Base-by-base conservation (phyloP, 768 basidiomycete genomes). In the Sistotremastrum niveocremeum region DNA sequence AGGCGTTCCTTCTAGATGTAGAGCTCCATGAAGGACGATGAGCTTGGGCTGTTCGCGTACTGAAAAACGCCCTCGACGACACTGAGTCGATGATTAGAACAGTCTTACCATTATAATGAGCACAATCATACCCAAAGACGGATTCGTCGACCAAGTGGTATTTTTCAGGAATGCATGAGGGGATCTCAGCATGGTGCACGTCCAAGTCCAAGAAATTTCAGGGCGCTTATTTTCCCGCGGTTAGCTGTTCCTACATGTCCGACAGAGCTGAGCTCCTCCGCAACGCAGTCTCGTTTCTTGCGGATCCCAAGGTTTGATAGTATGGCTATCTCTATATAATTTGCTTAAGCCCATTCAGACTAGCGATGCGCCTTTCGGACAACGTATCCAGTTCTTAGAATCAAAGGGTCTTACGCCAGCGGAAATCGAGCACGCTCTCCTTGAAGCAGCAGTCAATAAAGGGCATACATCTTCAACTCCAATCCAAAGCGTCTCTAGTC, bases 311-410 rank as follows among this genome's bases (percentile, higher is more conserved):
- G 65, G 90, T 81, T 7, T 5, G 6, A 39, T 31, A n/a, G 39
- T 36, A 7, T 28, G 31, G 4, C 42, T 6, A 5, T 37, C n/a
- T 4, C 45, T 5, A 3, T 34, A 28, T 3, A 7, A 6, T 3
- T 4, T 6, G n/a, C 9, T 12, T 31, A 9, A 6, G 31, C 10
- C n/a, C 2, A 47, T 44, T 46, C 53, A 94, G 89, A 72, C 83
- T 0, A 80, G 83, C 56, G 67, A 79, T 34, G 85, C 90, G 3
- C 71, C 89, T 2, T 64, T 94, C 31, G 71, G 84, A 1, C 87
- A 94, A 60, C 78, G 86, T 44, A 74, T 98, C 40, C 82, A 87
- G 51, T 99, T 98, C 66, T 74, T 99, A n/a, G 84, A 95, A 56
- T 82, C 88, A 5, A 97, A 98, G 62, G 95, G 95, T 2, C 69